A percentile compares a stretch with the other conserved stretches of the same genome.
phyloP scores from a whole-genome alignment of 116 monocot genomes.

The Cymodocea nodosa region DNA sequence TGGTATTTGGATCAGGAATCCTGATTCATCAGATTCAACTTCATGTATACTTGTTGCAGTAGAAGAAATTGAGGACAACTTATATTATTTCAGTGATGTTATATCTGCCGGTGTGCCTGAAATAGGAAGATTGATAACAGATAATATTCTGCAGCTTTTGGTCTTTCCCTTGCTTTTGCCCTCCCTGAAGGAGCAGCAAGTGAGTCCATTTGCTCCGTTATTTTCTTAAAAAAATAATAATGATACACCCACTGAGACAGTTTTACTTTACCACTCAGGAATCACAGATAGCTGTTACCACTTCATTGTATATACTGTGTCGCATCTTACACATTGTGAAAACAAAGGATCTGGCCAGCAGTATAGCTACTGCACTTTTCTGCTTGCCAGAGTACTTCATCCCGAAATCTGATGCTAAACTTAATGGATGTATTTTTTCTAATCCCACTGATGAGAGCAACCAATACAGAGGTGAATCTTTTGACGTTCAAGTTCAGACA shows the following conservation, averaged over 20 bases:
- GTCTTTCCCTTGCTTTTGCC: slow-evolving; percentile 84
- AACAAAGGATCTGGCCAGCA: slow-evolving; percentile 74
- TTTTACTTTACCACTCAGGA: slow-evolving; percentile 29
- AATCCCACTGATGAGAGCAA: slow-evolving; percentile 11
- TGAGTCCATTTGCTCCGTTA: slow-evolving; percentile 12
- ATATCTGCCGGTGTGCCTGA: slow-evolving; percentile 95
- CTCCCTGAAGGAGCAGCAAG: slow-evolving; percentile 41
- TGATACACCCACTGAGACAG: not conserved
- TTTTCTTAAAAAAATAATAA: not conserved
- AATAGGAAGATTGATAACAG: slow-evolving; percentile 73
- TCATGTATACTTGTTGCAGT: slow-evolving; percentile 42
- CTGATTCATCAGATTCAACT: slow-evolving; percentile 25
- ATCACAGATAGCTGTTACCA: slow-evolving; percentile 38
- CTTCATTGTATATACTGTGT: slow-evolving; percentile 76
- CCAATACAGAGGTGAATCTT: slow-evolving; percentile 16
- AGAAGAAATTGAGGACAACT: slow-evolving; percentile 85
- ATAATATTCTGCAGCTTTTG: slow-evolving; percentile 63
- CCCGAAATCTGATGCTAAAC: slow-evolving; percentile 16
- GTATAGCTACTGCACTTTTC: slow-evolving; percentile 70
- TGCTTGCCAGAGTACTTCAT: slow-evolving; percentile 33
- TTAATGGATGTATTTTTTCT: slow-evolving; percentile 34
- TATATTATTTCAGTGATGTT: slow-evolving; percentile 95
- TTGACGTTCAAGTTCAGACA: slow-evolving; percentile 1
- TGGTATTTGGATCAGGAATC: slow-evolving; percentile 33
- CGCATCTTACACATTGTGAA: slow-evolving; percentile 94